Conservation (phyloP, 768 basidiomycete species). For the Amanita subjunquillea region DNA sequence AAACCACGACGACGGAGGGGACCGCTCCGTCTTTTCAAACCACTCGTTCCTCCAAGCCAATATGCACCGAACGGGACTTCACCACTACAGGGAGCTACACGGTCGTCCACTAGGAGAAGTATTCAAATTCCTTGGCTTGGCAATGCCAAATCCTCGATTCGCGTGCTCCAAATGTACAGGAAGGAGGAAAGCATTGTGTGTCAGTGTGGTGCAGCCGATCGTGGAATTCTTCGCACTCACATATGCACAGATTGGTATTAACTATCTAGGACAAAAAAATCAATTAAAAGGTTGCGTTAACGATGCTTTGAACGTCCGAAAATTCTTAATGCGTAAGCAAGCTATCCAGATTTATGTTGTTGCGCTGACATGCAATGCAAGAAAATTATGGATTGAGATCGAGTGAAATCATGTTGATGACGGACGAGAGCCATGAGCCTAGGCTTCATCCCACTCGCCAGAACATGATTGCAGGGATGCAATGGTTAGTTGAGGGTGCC, state of each 20-base stretch:
- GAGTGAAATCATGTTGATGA: conserved; percentile 61
- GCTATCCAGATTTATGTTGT: not conserved
- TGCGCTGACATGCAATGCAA: conserved; percentile 3
- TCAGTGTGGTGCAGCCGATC: conserved; percentile 24
- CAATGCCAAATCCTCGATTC: conserved; percentile 1
- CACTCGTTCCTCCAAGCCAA: not conserved
- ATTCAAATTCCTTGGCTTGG: not conserved
- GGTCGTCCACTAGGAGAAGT: not conserved
- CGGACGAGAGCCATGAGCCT: conserved; percentile 41
- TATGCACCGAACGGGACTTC: not conserved
- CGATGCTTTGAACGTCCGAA: conserved; percentile 61
- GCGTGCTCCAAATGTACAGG: conserved; percentile 61
- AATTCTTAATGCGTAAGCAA: conserved; percentile 51
- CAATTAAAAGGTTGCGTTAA: conserved; percentile 74
- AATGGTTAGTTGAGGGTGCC: conserved; percentile 60
- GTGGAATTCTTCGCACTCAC: not conserved
- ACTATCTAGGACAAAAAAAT: conserved; percentile 55
- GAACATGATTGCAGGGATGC: conserved; percentile 41
- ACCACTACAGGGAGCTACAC: conserved; percentile 3
- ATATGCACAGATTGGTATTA: conserved; percentile 57
- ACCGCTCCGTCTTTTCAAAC: not conserved
- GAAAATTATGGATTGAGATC: conserved; percentile 39
- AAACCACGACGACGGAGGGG: not conserved
- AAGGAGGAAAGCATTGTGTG: conserved; percentile 71
- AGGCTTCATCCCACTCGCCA: conserved; percentile 32